phyloP scores from a whole-genome alignment of 805 yeast genomes.

The Candida sakaeoensis region DNA sequence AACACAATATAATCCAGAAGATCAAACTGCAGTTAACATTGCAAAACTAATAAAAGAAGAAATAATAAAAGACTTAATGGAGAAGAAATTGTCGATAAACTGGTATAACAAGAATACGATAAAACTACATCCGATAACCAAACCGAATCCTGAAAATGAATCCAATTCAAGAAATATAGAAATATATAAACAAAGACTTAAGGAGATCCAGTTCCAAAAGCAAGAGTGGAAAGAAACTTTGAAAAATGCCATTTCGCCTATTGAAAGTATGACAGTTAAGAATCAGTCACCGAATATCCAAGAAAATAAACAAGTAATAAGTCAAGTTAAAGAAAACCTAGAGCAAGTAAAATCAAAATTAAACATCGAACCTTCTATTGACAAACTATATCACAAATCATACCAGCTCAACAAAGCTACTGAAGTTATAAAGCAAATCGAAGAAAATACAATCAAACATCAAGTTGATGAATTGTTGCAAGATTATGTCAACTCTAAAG shows the following conservation, averaged over 20 bases:
- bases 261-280: constrained; percentile 12
- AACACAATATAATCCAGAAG: constrained; percentile 22
- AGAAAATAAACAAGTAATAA: constrained; percentile 12
- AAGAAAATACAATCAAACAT: constrained; percentile 15
- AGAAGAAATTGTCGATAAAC: constrained; percentile 58
- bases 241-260: constrained; percentile 15
- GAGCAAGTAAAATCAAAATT: constrained; percentile 15
- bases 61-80: constrained; percentile 51
- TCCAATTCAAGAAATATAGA: constrained; percentile 47
- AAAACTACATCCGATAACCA: constrained; percentile 24
- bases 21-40: constrained; percentile 44
- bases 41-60: constrained; percentile 67
- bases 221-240: constrained; percentile 42
- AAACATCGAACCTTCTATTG: constrained; percentile 20
- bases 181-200: constrained; percentile 42
- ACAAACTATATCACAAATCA: constrained; percentile 32
- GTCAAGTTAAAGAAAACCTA: constrained; percentile 16
- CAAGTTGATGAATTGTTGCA: constrained; percentile 14
- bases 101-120: constrained; percentile 54
- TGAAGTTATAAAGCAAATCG: constrained; percentile 19
- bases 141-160: constrained; percentile 60
- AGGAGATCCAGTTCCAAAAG: constrained; percentile 43
- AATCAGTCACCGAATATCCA: not conserved
- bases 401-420: constrained; percentile 24
- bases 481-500: constrained; percentile 16